A percentile compares a stretch with the other conserved stretches of the same genome.
Evolutionary conservation across 2,329 filamentous ascomycete genomes (phyloP).

Genomic region (Diaporthe sp.): DNA sequence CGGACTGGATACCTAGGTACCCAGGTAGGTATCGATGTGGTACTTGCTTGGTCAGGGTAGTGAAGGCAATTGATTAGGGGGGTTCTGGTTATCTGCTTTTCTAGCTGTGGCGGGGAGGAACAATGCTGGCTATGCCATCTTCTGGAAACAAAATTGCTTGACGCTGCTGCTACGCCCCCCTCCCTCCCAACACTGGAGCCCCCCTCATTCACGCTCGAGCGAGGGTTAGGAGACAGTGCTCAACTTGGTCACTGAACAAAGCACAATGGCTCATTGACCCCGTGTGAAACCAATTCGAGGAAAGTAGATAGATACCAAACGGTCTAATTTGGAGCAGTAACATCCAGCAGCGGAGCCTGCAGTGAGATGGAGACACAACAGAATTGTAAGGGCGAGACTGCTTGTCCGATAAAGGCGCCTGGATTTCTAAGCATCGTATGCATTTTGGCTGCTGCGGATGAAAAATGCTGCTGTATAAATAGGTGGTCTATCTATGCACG

Average conservation of each 20-base stretch:
- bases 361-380: neutral
- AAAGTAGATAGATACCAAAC: neutral
- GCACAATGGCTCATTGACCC: neutral
- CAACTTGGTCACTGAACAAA: neutral
- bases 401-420: neutral
- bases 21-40: too few relatives aligned
- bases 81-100: neutral
- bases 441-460: neutral
- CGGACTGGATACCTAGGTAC: too few relatives aligned
- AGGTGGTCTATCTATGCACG: conserved; percentile 4
- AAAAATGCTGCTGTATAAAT: conserved; percentile 19
- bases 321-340: neutral
- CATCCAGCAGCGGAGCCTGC: neutral
- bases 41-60: too few relatives aligned
- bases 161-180: neutral
- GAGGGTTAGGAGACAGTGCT: neutral
- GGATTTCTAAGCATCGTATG: conserved; percentile 29
- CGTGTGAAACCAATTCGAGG: neutral
- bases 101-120: neutral
- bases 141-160: neutral
- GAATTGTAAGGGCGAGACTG: neutral
- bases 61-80: neutral
- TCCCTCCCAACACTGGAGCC: neutral
- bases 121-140: neutral
- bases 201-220: too few relatives aligned